Evolutionary conservation across 2,329 filamentous ascomycete genomes (phyloP), one percentile per base, ranked within the genome.

Genomic region (Pyrenochaeta sp.): DNA sequence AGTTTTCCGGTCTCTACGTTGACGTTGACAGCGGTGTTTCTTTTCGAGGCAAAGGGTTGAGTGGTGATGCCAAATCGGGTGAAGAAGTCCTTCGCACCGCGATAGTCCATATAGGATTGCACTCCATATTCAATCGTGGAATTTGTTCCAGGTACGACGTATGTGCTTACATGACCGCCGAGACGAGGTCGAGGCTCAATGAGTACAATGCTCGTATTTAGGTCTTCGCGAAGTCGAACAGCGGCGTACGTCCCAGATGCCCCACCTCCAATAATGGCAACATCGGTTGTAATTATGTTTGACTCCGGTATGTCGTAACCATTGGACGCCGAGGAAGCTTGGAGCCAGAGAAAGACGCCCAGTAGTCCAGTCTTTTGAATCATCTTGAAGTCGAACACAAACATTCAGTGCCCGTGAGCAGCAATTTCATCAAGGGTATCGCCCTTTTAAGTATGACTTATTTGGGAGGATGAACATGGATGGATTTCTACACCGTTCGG

Each of bases 121-220:
- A 75, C 73, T 7, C 73, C 72, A 44, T 64, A 69, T 42, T 77
- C 68, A 39, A 72, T 41, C 1, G 60, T 63, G 1, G 48, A 41
- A 11, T 65, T 63, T 4, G 69, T 72, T 1, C 34, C 35, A 10
- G 71, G 64, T 26, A 74, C 74, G 3, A 58, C 65, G 52, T 77
- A 81, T 7, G 76, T 80, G 26, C 75, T 65, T 8, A 77, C 74
- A 47, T 81, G 77, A 3, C 79, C 79, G 14, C 79, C 79, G 48
- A 81, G 59, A 15, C 40, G 51, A 18, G 51, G 44, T 37, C 72
- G 49, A 24, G 63, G 60, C 46, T 79, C 77, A 18, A 78, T 56
- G 6, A 79, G 41, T 2, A 69, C 63, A 10, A 78, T 67, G n/a
- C 46, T 72, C n/a, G 68, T 64, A 35, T 70, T 69, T 23, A 63